phyloP scores from a whole-genome alignment of 2,329 filamentous ascomycete genomes.

The Lecanicillium sp. region DNA sequence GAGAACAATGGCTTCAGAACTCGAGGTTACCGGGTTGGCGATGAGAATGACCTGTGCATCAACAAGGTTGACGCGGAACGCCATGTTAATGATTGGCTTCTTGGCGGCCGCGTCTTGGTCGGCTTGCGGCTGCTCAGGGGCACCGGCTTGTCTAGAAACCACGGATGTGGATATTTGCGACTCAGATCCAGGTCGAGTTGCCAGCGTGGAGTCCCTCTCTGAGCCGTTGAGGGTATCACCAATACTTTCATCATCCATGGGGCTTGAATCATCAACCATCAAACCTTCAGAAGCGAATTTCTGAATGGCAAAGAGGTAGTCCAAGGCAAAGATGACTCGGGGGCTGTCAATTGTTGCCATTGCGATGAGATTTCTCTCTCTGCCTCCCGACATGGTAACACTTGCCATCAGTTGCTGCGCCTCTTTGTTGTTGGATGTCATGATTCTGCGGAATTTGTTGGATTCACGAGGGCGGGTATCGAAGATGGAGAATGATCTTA shows the following conservation, averaged over 20 bases:
- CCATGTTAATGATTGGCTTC: conserved; percentile 57
- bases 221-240: conserved; percentile 54
- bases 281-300: conserved; percentile 71
- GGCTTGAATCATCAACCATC: conserved; percentile 50
- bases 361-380: conserved; percentile 75
- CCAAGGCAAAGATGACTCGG: conserved; percentile 86
- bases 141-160: conserved; percentile 16
- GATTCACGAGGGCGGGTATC: conserved; percentile 84
- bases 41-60: conserved; percentile 96
- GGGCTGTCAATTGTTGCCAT: conserved; percentile 94
- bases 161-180: conserved; percentile 28
- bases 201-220: conserved; percentile 52
- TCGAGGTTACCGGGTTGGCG: conserved; percentile 83
- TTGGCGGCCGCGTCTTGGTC: conserved; percentile 2
- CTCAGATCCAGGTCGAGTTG: conserved; percentile 33
- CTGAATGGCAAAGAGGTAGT: conserved; percentile 89
- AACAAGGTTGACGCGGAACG: conserved; percentile 88
- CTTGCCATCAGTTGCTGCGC: conserved; percentile 99
- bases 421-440: conserved; percentile 92
- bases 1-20: conserved; percentile 91
- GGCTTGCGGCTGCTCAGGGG: neutral
- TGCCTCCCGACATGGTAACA: conserved; percentile 81
- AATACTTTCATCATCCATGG: conserved; percentile 46
- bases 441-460: conserved; percentile 96
- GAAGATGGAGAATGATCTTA: conserved; percentile 89